These are phyloP conservation scores for Arachnopeziza araneosa DNA, from an alignment of 2,329 filamentous ascomycete genomes.

Conservation along the genomic window DNA sequence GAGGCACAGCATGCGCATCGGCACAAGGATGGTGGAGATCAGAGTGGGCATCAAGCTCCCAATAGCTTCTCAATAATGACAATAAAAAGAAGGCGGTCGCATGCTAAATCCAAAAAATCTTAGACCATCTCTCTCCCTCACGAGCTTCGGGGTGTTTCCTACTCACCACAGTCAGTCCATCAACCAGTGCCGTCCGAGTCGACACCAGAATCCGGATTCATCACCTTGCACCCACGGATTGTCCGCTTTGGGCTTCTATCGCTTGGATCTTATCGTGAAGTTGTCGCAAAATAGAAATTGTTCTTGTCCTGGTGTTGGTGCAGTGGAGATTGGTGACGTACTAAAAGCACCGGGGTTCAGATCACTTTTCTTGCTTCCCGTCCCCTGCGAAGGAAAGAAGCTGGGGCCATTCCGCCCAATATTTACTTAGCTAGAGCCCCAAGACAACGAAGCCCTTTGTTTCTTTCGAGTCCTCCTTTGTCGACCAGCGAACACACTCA, in stretches of 20 bases:
- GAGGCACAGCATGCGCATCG: background rate
- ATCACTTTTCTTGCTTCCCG: background rate
- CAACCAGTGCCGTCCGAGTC: too few relatives aligned
- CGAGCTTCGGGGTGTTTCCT: background rate
- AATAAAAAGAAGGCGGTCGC: background rate
- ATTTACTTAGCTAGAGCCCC: background rate
- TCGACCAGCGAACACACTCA: background rate
- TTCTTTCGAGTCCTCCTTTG: background rate
- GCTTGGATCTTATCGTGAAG: background rate
- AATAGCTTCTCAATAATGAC: background rate
- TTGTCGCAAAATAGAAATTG: background rate
- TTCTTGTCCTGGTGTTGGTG: background rate
- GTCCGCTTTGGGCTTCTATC: background rate
- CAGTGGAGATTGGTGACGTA: background rate
- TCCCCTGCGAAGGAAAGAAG: background rate
- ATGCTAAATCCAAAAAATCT: background rate
- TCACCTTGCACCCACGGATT: background rate
- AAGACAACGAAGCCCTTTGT: background rate
- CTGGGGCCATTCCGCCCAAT: background rate
- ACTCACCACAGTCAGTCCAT: too few relatives aligned
- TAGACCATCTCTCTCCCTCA: background rate
- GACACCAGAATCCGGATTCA: background rate
- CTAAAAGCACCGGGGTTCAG: background rate
- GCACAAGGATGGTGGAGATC: background rate
- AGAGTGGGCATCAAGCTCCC: background rate